phyloP scores from a whole-genome alignment of 352 stramenopile genomes.

The Pythium aquatile region DNA sequence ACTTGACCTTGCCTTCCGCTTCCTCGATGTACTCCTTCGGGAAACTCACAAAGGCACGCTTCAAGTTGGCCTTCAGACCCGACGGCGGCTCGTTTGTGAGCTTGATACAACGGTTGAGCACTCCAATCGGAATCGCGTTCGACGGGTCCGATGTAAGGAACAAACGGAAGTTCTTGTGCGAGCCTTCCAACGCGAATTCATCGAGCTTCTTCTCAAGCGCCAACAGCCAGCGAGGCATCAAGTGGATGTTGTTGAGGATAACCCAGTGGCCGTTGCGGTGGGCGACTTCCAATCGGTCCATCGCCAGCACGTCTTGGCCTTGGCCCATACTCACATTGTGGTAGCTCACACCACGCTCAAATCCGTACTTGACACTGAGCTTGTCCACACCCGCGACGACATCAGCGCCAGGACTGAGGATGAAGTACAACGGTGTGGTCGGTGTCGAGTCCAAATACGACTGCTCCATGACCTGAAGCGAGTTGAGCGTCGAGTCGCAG shows the following conservation, averaged over 20 bases:
- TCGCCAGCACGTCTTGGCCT: slow-evolving; percentile 91
- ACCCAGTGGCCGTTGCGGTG: slow-evolving; percentile 94
- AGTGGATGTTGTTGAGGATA: slow-evolving; percentile 93
- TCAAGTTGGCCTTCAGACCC: slow-evolving; percentile 88
- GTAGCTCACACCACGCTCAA: slow-evolving; percentile 95
- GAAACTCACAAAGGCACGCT: slow-evolving; percentile 82
- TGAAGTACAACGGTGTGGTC: slow-evolving; percentile 96
- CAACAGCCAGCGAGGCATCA: slow-evolving; percentile 94
- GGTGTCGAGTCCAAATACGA: slow-evolving; percentile 92
- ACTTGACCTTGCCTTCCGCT: slow-evolving; percentile 77
- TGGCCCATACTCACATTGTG: slow-evolving; percentile 95
- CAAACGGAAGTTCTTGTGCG: slow-evolving; percentile 78
- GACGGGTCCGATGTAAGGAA: slow-evolving; percentile 91
- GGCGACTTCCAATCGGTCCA: slow-evolving; percentile 81
- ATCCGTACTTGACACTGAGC: slow-evolving; percentile 92
- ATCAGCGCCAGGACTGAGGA: slow-evolving; percentile 95
- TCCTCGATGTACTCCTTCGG: slow-evolving; percentile 76
- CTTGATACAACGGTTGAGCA: slow-evolving; percentile 90
- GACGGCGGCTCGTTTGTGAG: slow-evolving; percentile 87
- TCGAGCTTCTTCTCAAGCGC: slow-evolving; percentile 94
- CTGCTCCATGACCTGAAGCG: slow-evolving; percentile 92
- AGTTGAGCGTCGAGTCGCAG: slow-evolving; percentile 91
- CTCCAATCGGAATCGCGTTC: slow-evolving; percentile 78
- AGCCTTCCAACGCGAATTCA: slow-evolving; percentile 48
- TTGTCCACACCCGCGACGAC: slow-evolving; percentile 95